Evolutionary conservation across 345 rosid genomes (phyloP).

Genomic region (Euphorbia pulcherrima): DNA sequence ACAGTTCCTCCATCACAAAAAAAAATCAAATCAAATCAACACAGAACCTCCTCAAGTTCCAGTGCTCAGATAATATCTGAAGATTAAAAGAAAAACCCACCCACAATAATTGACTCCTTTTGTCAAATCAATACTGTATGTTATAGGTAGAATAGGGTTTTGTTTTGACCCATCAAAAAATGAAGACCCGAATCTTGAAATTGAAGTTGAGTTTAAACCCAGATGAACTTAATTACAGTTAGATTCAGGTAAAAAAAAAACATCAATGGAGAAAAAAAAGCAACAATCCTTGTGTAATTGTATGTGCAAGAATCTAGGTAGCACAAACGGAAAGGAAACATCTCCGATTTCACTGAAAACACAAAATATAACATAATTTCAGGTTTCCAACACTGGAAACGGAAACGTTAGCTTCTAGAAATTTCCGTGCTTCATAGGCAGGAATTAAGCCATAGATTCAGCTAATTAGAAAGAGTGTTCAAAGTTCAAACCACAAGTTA

Average conservation of each 20-base stretch:
- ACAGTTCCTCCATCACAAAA: background rate
- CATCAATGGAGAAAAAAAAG: constrained; percentile 6
- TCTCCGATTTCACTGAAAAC: too few species aligned
- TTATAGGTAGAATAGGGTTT: constrained; percentile 17
- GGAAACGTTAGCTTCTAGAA: too few species aligned
- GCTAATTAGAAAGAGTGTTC: too few species aligned
- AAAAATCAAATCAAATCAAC: constrained; percentile 6
- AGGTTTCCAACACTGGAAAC: too few species aligned
- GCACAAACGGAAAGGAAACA: too few species aligned
- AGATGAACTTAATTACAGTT: too few species aligned
- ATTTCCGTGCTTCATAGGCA: too few species aligned
- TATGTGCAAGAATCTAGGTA: constrained; percentile 34
- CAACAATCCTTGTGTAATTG: constrained; percentile 16
- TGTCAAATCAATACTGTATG: constrained; percentile 5
- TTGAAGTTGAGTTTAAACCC: background rate
- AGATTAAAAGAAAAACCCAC: constrained; percentile 2
- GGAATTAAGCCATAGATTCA: too few species aligned
- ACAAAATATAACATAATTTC: too few species aligned
- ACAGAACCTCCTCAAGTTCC: too few species aligned
- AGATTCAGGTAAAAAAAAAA: constrained; percentile 30
- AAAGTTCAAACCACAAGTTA: too few species aligned
- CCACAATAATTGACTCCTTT: background rate
- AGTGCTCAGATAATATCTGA: background rate
- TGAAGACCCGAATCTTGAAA: background rate
- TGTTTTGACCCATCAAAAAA: too few species aligned